A percentile compares a stretch with the other conserved stretches of the same genome.
phyloP scores from a whole-genome alignment of 2,329 filamentous ascomycete genomes.

The Albophoma yamanashiensis region DNA sequence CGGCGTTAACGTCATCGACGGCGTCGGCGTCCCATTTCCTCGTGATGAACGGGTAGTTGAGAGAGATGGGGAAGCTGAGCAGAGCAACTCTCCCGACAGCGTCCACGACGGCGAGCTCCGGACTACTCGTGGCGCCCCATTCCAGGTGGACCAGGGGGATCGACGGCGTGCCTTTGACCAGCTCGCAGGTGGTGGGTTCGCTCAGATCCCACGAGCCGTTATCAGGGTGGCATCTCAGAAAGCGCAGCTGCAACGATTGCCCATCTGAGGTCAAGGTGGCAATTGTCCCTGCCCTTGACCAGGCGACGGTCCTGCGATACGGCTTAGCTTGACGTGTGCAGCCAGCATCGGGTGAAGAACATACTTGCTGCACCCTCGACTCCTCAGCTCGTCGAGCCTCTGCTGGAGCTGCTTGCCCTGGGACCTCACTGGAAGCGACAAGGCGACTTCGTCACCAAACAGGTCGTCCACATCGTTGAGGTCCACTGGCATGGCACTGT shows the following conservation, averaged over 20 bases:
- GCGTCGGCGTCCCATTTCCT: conserved; percentile 56
- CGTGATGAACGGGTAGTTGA: conserved; percentile 60
- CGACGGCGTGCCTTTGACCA: conserved; percentile 50
- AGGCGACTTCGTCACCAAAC: conserved; percentile 59
- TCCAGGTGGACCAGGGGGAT: conserved; percentile 67
- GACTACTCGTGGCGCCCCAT: conserved; percentile 63
- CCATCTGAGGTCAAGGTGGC: conserved; percentile 70
- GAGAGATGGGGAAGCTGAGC: conserved; percentile 55
- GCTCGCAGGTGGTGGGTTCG: conserved; percentile 54
- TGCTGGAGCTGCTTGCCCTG: conserved; percentile 54
- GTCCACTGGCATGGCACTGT: conserved; percentile 34
- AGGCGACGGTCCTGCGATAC: conserved; percentile 58
- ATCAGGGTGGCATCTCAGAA: conserved; percentile 57
- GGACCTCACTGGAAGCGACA: conserved; percentile 37
- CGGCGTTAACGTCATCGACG: conserved; percentile 61
- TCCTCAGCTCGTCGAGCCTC: conserved; percentile 66
- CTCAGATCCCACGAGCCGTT: conserved; percentile 69
- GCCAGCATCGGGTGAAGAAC: conserved; percentile 12
- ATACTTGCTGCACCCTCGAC: conserved; percentile 73
- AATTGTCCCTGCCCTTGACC: conserved; percentile 81
- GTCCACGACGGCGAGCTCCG: conserved; percentile 78
- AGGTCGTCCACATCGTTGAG: conserved; percentile 60
- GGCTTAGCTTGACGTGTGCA: background rate
- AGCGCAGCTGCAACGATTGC: conserved; percentile 57
- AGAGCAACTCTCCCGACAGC: conserved; percentile 67